A percentile compares a stretch with the other conserved stretches of the same genome.
These are phyloP conservation scores for Benincasa hispida DNA, from an alignment of 306 rosid species.

Conservation along the genomic window DNA sequence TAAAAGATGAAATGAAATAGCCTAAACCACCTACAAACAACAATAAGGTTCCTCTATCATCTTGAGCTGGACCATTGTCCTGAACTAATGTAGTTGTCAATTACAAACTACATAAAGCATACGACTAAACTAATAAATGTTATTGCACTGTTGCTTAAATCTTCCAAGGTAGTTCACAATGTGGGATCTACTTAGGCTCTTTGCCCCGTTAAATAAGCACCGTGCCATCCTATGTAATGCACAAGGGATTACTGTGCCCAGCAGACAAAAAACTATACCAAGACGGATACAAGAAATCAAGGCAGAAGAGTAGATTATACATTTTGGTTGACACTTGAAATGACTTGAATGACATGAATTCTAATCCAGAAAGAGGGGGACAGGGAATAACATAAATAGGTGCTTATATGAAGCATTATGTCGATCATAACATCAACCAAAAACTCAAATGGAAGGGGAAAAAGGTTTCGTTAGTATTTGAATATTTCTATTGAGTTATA, in stretches of 20 bases:
- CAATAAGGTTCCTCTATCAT: neutral
- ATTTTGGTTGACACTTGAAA: neutral
- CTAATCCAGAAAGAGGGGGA: neutral
- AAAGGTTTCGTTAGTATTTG: neutral
- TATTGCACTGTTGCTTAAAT: neutral
- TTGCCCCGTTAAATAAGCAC: neutral
- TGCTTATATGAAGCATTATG: neutral
- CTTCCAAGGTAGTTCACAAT: neutral
- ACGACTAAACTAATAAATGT: neutral
- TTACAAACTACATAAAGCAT: neutral
- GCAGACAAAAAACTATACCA: neutral
- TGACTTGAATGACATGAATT: neutral
- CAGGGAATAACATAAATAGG: neutral
- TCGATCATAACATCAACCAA: neutral
- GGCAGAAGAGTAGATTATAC: neutral
- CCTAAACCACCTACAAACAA: neutral
- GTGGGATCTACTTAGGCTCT: neutral
- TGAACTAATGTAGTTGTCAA: neutral
- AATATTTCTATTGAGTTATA: neutral
- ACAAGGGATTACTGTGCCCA: neutral
- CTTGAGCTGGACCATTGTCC: neutral
- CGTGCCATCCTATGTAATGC: neutral
- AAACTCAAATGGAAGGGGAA: neutral
- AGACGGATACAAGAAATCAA: neutral
- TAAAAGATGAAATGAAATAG: neutral